phyloP scores from a whole-genome alignment of 2,329 filamentous ascomycete species.

The Talaromyces sp. region DNA sequence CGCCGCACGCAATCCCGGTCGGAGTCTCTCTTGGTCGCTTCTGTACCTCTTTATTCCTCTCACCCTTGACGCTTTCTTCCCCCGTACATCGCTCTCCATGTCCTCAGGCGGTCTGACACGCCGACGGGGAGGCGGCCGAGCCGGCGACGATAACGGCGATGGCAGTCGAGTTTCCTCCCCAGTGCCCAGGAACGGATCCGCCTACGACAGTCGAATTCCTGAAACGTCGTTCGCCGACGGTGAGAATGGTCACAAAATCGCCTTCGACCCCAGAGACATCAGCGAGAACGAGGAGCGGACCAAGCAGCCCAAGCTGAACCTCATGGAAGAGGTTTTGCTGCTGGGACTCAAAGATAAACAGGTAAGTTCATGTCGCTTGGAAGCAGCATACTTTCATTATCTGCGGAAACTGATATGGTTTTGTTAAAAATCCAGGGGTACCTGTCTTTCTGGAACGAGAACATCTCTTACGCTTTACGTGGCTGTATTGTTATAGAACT shows the following conservation, averaged over 20 bases:
- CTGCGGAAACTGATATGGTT: not conserved
- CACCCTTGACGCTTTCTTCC: conserved; percentile 33
- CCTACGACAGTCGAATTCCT: conserved; percentile 47
- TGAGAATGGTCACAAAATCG: conserved; percentile 98
- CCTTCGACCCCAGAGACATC: conserved; percentile 93
- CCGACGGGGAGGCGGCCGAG: conserved; percentile 59
- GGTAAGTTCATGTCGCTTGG: conserved; percentile 47
- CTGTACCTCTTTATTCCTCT: not conserved
- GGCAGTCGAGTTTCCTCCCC: conserved; percentile 62
- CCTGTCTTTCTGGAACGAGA: conserved; percentile 99
- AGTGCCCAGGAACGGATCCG: conserved; percentile 55
- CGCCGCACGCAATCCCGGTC: not conserved
- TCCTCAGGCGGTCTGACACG: conserved; percentile 65
- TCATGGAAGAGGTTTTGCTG: conserved; percentile 97
- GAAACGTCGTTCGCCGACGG: conserved; percentile 78
- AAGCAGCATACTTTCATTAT: not conserved
- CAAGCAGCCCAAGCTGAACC: conserved; percentile 95
- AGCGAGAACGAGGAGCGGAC: conserved; percentile 92
- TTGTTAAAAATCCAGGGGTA: conserved; percentile 63
- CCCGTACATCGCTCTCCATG: conserved; percentile 38
- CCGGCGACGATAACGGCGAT: conserved; percentile 54
- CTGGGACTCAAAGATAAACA: conserved; percentile 98
- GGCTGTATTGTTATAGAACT: conserved; percentile 98
- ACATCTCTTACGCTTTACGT: conserved; percentile 95
- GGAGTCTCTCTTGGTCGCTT: conserved; percentile 11